phyloP scores from a whole-genome alignment of 192 early-diverging fungal genomes.

The Oehlia diaphana region DNA sequence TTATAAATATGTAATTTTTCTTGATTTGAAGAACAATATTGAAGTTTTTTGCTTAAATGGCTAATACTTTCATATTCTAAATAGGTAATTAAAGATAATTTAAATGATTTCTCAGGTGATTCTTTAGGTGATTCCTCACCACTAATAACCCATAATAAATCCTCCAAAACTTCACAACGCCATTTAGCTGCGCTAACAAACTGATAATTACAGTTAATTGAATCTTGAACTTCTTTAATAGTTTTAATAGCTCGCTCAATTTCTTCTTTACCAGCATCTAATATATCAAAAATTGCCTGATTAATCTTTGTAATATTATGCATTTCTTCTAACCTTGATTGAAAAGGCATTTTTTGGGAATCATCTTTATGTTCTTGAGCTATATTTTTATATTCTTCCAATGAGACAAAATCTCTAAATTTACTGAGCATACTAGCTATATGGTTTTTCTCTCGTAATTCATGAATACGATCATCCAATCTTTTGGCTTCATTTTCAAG shows the following conservation, averaged over 20 bases:
- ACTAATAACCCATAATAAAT: no score
- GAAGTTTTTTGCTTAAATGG: no score
- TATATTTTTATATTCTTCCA: not conserved
- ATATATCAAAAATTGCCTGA: not conserved
- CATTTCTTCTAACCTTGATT: slow-evolving; percentile 7
- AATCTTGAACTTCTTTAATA: not conserved
- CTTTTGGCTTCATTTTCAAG: not conserved
- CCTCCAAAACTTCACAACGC: not conserved
- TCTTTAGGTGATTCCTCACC: no score
- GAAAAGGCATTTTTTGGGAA: not conserved
- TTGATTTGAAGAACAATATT: no score
- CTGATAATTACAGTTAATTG: not conserved
- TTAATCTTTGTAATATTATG: not conserved
- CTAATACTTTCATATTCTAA: no score
- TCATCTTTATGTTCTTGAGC: not conserved
- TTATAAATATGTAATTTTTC: no score
- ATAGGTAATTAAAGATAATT: no score
- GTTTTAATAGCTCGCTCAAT: not conserved
- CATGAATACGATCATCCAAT: not conserved
- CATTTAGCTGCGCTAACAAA: not conserved
- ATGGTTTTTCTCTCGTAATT: not conserved
- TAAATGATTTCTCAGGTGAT: not conserved
- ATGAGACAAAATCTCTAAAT: not conserved
- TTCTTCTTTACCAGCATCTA: not conserved
- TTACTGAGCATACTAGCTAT: not conserved